Evolutionary conservation across 768 basidiomycete genomes (phyloP).

Genomic region (Brasilioporus rufonigricans): DNA sequence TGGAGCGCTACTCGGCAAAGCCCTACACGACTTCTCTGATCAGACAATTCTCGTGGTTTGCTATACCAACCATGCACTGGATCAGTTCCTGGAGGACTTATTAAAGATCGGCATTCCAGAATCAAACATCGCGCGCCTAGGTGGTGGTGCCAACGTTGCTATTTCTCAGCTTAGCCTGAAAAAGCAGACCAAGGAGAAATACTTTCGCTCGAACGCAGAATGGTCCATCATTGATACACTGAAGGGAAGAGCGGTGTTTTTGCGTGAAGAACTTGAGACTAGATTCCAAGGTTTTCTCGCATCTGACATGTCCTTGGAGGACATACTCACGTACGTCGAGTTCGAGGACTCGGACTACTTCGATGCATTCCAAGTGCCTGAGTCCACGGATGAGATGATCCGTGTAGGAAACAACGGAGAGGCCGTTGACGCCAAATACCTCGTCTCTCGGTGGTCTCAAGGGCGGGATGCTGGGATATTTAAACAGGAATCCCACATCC

Average conservation of each 20-base stretch:
- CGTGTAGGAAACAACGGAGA: slow-evolving; percentile 42
- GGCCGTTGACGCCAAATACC: slow-evolving; percentile 36
- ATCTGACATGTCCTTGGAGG: slow-evolving; percentile 17
- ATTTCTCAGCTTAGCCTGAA: slow-evolving; percentile 47
- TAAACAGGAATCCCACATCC: slow-evolving; percentile 21
- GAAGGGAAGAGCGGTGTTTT: slow-evolving; percentile 22
- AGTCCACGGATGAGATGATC: slow-evolving; percentile 43
- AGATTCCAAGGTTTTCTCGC: slow-evolving; percentile 30
- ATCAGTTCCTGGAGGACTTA: slow-evolving; percentile 63
- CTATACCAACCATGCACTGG: slow-evolving; percentile 72
- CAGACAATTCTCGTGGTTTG: slow-evolving; percentile 63
- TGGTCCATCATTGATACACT: slow-evolving; percentile 42
- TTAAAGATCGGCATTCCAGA: slow-evolving; percentile 57
- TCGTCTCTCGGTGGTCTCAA: slow-evolving; percentile 46
- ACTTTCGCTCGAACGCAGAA: slow-evolving; percentile 31
- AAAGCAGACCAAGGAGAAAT: slow-evolving; percentile 32
- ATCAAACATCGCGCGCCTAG: slow-evolving; percentile 48
- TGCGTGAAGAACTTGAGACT: slow-evolving; percentile 21
- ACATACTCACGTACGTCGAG: slow-evolving; percentile 47
- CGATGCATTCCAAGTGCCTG: slow-evolving; percentile 45
- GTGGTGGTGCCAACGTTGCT: slow-evolving; percentile 48
- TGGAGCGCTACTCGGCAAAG: slow-evolving; percentile 61
- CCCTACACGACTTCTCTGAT: slow-evolving; percentile 45
- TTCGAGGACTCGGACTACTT: slow-evolving; percentile 48
- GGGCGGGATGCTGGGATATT: slow-evolving; percentile 48